A percentile compares a stretch with the other conserved stretches of the same genome.
These are phyloP conservation scores for Chamaecyparis obtusa DNA, from an alignment of 75 land plant genomes.

Conservation along the genomic window DNA sequence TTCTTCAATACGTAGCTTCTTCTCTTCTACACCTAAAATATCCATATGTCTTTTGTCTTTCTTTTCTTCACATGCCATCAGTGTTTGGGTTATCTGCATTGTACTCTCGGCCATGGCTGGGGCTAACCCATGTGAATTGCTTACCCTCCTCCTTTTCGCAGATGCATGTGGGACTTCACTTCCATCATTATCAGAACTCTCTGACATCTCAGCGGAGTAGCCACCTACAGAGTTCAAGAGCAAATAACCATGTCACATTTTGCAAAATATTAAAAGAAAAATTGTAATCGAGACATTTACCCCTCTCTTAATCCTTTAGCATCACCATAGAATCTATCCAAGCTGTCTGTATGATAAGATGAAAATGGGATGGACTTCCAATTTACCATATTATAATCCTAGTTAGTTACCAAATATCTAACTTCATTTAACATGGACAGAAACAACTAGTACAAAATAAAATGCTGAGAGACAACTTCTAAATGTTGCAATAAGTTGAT, in stretches of 20 bases:
- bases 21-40: slow-evolving; percentile 40
- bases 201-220: slow-evolving; percentile 20
- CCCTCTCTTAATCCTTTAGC: neutral
- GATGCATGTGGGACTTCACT: slow-evolving; percentile 49
- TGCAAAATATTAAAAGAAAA: slow-evolving; percentile 7
- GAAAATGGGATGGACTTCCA: neutral
- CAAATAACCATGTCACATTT: neutral
- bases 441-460: neutral
- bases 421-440: neutral
- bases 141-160: slow-evolving; percentile 40
- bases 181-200: slow-evolving; percentile 58
- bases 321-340: neutral
- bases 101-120: slow-evolving; percentile 49
- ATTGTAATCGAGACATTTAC: neutral
- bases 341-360: neutral
- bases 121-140: slow-evolving; percentile 23
- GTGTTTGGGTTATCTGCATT: slow-evolving; percentile 41
- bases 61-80: slow-evolving; percentile 50
- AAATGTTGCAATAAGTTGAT: neutral
- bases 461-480: neutral
- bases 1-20: slow-evolving; percentile 44
- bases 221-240: slow-evolving; percentile 13
- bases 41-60: slow-evolving; percentile 58
- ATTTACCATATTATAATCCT: neutral
- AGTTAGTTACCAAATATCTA: neutral